These are phyloP conservation scores for Suhomyces anneliseae DNA, from an alignment of 1,139 yeast genomes.

Conservation along the genomic window DNA sequence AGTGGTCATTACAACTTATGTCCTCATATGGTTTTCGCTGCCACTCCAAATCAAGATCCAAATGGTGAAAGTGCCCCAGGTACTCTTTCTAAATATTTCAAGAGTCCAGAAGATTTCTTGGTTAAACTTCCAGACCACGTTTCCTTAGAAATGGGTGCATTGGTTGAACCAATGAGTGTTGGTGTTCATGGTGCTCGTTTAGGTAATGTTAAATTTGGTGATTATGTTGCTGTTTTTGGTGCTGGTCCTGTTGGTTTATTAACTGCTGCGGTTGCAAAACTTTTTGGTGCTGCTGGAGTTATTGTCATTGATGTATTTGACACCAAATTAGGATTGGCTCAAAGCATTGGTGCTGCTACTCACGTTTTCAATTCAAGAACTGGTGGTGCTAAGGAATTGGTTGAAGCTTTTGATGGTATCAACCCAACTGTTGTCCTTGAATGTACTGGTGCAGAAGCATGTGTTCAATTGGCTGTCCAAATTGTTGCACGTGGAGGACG, in stretches of 20 bases:
- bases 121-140: constrained; percentile 77
- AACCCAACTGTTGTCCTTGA: constrained; percentile 64
- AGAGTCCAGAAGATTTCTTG: constrained; percentile 82
- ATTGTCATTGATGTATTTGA: constrained; percentile 66
- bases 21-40: constrained; percentile 83
- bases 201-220: constrained; percentile 70
- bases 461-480: constrained; percentile 63
- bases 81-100: constrained; percentile 69
- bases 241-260: constrained; percentile 93
- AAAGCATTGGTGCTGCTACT: constrained; percentile 56
- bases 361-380: constrained; percentile 58
- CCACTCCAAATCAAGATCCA: constrained; percentile 60
- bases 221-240: constrained; percentile 76
- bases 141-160: constrained; percentile 80
- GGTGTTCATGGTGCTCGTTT: constrained; percentile 81
- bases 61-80: constrained; percentile 56
- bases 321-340: constrained; percentile 58
- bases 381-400: constrained; percentile 33
- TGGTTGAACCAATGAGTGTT: constrained; percentile 85
- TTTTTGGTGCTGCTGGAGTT: constrained; percentile 77
- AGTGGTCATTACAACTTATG: constrained; percentile 77
- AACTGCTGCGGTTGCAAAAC: constrained; percentile 73
- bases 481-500: constrained; percentile 62
- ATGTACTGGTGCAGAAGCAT: constrained; percentile 72
- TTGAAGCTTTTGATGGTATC: constrained; percentile 43